Base-by-base conservation (phyloP, 441 rosid genomes). In the Kokia cookei region DNA sequence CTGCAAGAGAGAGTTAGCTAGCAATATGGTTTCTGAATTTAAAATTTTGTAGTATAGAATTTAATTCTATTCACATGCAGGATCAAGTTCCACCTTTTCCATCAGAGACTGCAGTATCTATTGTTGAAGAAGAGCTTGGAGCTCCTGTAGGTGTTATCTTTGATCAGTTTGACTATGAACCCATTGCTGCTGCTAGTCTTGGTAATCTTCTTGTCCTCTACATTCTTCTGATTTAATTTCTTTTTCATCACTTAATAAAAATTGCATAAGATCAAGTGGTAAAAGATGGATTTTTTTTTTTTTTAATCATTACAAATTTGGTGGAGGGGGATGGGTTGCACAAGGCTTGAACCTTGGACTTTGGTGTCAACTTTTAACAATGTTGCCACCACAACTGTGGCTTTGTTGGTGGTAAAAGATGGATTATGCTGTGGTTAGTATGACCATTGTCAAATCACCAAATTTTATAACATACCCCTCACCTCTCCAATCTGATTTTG, bases 61-160 rank as follows among this genome's bases (percentile, higher is more conserved):
- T 77, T 47, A 77, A 71, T 78, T 48, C 60, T 70, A 19, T 73
- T 68, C 69, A 75, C 43, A 6, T 86, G 76, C 83, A 96, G 98
- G 99, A 96, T 89, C 97, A 93, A 92, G 99, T 96, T 84, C 99
- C 99, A 73, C 98, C 99, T 22, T 96, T 96, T 76, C 86, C 99
- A 74, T 93, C 99, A 22, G 93, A 90, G 65, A 92, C 94, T 65
- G 96, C 98, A 55, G 66, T 90, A 63, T 81, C 91, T 27, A 93
- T 90, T 76, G 89, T 93, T 75, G 93, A 92, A 83, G 96, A 92
- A 86, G 99, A 96, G 86, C 97, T 96, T 80, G 97, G 99, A 84
- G 91, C 78, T 57, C 87, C 93, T 14, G 77, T 92, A 58, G 85
- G 83, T 75, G 85, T 84, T 54, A 71, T 89, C 57, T 96, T 96